A percentile compares a stretch with the other conserved stretches of the same genome.
These are phyloP conservation scores for Solioccasus polychromus DNA, from an alignment of 768 basidiomycete genomes.

Conservation along the genomic window DNA sequence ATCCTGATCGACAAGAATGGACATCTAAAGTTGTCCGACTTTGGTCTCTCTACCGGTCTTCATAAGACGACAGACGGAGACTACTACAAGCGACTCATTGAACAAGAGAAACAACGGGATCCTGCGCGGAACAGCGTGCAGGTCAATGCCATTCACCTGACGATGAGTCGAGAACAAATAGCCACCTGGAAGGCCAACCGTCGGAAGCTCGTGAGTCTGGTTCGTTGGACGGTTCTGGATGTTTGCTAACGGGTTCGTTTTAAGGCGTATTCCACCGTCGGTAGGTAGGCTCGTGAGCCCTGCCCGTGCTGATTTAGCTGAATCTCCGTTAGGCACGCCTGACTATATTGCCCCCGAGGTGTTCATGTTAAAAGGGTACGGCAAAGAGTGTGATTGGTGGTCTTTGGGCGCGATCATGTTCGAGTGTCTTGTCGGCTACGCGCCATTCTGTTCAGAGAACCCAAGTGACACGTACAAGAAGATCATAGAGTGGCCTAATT, in stretches of 20 bases:
- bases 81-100: conserved; percentile 89
- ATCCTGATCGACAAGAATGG: conserved; percentile 97
- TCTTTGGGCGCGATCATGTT: conserved; percentile 98
- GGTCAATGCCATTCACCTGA: conserved; percentile 95
- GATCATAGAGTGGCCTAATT: conserved; percentile 93
- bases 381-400: conserved; percentile 99
- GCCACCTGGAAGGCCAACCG: conserved; percentile 99
- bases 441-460: conserved; percentile 96
- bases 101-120: conserved; percentile 64
- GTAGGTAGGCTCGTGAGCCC: conserved; percentile 23
- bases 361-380: conserved; percentile 95
- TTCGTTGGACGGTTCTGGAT: not conserved
- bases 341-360: conserved; percentile 93
- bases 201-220: conserved; percentile 73
- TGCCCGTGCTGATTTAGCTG: not conserved
- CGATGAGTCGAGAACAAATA: conserved; percentile 95
- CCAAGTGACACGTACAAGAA: conserved; percentile 98
- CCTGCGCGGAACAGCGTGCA: conserved; percentile 90
- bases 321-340: conserved; percentile 27
- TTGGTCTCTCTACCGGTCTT: conserved; percentile 95
- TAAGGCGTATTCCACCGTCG: conserved; percentile 91
- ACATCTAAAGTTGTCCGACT: conserved; percentile 96
- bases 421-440: conserved; percentile 96
- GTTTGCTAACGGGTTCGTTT: conserved; percentile 7
- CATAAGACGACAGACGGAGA: conserved; percentile 95